Evolutionary conservation across 2,329 filamentous ascomycete species (phyloP).

Genomic region (Boeremia lycopersici): DNA sequence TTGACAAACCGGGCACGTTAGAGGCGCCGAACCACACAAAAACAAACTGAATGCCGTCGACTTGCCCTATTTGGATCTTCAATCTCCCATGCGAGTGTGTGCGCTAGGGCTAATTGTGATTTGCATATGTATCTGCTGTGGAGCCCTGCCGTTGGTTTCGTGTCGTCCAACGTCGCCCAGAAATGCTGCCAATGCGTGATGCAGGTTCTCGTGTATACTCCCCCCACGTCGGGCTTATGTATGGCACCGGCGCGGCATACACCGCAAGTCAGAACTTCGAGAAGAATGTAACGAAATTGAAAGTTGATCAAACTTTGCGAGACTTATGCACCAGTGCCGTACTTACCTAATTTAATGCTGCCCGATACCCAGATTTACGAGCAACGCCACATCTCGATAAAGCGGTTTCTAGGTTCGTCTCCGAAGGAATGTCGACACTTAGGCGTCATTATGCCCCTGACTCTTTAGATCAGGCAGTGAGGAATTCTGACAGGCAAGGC

Average conservation of each 20-base stretch:
- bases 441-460: conserved; percentile 8
- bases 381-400: neutral
- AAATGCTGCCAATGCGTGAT: too few relatives aligned
- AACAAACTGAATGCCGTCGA: neutral
- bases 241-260: too few relatives aligned
- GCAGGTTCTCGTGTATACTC: too few relatives aligned
- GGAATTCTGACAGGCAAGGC: neutral
- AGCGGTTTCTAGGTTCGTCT: neutral
- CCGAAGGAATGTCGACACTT: neutral
- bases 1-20: neutral
- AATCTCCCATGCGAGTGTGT: neutral
- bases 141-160: conserved; percentile 5
- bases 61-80: neutral
- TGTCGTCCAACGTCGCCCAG: conserved; percentile 6
- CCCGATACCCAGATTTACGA: neutral
- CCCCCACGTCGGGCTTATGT: too few relatives aligned
- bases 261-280: neutral
- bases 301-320: neutral
- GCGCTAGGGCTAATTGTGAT: conserved; percentile 4
- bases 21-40: conserved; percentile 5
- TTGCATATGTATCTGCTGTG: conserved; percentile 3
- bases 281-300: neutral
- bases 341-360: too few relatives aligned
- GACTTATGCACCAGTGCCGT: too few relatives aligned
- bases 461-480: neutral